Percentiles rank a stretch among this genome's conserved stretches.
Evolutionary conservation across 176 grass and related monocot species (phyloP).

Genomic region (Elaeis guineensis): DNA sequence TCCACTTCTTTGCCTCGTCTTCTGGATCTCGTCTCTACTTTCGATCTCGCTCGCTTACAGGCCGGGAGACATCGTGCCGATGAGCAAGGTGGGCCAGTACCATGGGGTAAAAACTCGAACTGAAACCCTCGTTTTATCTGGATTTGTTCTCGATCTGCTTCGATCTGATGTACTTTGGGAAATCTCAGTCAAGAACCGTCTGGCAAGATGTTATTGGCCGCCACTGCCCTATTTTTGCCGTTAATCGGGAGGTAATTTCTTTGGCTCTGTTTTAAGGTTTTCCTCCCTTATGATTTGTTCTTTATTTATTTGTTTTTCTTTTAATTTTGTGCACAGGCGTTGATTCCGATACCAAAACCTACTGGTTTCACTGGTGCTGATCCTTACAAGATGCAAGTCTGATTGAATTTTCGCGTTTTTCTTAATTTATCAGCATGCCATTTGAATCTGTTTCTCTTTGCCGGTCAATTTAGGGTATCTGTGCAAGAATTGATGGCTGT

Average conservation of each 20-base stretch:
- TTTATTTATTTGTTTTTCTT: slow-evolving; percentile 5
- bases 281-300: neutral
- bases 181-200: slow-evolving; percentile 61
- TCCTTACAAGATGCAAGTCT: slow-evolving; percentile 88
- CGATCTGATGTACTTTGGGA: too few relatives aligned
- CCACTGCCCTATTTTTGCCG: slow-evolving; percentile 81
- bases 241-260: slow-evolving; percentile 73
- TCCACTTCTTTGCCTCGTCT: neutral
- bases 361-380: slow-evolving; percentile 84
- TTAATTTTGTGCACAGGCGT: slow-evolving; percentile 41
- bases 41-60: slow-evolving; percentile 46
- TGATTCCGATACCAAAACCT: slow-evolving; percentile 90
- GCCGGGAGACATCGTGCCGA: slow-evolving; percentile 83
- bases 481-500: too few relatives aligned
- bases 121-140: neutral
- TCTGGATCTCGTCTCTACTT: slow-evolving; percentile 22
- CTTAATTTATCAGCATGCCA: too few relatives aligned
- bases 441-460: too few relatives aligned
- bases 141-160: neutral
- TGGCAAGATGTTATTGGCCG: slow-evolving; percentile 83
- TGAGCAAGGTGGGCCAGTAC: slow-evolving; percentile 86
- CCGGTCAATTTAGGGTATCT: too few relatives aligned
- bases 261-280: neutral
- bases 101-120: slow-evolving; percentile 35
- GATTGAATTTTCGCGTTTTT: neutral